Evolutionary conservation across 83 land plant genomes (phyloP), one percentile per base, ranked within the genome.

Genomic region (Isoetes engelmannii): DNA sequence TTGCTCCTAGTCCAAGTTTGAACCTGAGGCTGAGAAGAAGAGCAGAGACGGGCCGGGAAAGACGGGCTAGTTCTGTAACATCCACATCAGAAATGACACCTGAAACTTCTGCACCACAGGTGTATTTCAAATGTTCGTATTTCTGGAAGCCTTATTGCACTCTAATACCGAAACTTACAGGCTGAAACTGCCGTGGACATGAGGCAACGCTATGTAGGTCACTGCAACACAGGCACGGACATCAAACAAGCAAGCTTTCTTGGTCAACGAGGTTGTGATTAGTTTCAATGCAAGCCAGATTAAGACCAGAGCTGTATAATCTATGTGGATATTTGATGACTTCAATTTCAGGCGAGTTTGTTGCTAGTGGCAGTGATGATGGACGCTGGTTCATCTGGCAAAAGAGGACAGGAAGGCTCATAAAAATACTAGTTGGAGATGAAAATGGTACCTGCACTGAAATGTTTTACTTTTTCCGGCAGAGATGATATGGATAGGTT

Each of bases 281-380:
- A 45, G 6, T 69, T 10, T 72, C 15, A 51, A 51, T 51, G 54
- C n/a, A 12, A 51, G 12, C n/a, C 12, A 51, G 54, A 10, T 51
- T 51, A 51, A n/a, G 12, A 51, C 54, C 12, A 51, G 54, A 51
- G 54, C 12, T 51, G 54, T 51, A 51, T 10, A n/a, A 51, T 28
- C 2, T 28, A 28, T 28, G 37, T 51, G 54, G n/a, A 51, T 12
- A 51, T 51, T 3, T 51, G 54, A n/a, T 12, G 1, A 10, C 54
- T 51, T 51, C 54, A 51, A 12, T 51, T 51, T 12, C 69, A 96
- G 99, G 99, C 28, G 92, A 85, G 19, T 96, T 69, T 83, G 79
- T 96, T 78, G 97, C 97, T 7, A 85, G 97, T 75, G 99, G 99
- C 45, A 96, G 99, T 85, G 99, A 96, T 79, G 99, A 96, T 87